Percentiles rank a stretch among this genome's conserved stretches.
These are phyloP conservation scores for Candida morakotiae DNA, from an alignment of 805 yeast species.

Conservation along the genomic window DNA sequence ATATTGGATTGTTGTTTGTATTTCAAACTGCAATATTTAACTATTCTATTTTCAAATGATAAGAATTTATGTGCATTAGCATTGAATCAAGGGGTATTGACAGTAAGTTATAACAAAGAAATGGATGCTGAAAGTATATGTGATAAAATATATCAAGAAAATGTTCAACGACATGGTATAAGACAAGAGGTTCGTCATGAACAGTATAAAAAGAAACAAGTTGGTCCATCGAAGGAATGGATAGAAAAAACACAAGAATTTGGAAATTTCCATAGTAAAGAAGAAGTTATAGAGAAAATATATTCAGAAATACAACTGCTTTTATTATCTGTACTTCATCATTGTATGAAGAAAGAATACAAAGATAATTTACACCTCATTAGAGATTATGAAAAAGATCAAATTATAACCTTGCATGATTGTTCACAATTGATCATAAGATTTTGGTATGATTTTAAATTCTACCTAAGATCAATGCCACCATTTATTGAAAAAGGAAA, in stretches of 20 bases:
- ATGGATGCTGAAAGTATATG: slow-evolving; percentile 46
- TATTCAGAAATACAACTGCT: slow-evolving; percentile 40
- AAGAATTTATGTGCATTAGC: slow-evolving; percentile 80
- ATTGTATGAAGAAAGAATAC: slow-evolving; percentile 49
- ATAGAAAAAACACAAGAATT: slow-evolving; percentile 8
- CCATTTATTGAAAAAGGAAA: slow-evolving; percentile 17
- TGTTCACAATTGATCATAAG: slow-evolving; percentile 40
- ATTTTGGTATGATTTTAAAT: slow-evolving; percentile 55
- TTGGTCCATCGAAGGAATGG: slow-evolving; percentile 12
- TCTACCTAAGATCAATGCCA: slow-evolving; percentile 33
- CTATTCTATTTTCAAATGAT: slow-evolving; percentile 74
- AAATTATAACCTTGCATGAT: slow-evolving; percentile 34
- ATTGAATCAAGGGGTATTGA: slow-evolving; percentile 56
- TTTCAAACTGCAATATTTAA: slow-evolving; percentile 42
- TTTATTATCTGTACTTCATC: slow-evolving; percentile 44
- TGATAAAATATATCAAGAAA: slow-evolving; percentile 34
- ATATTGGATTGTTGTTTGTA: slow-evolving; percentile 81
- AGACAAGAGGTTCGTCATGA: background rate
- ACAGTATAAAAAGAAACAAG: background rate
- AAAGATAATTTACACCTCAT: slow-evolving; percentile 54
- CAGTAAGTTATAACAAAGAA: slow-evolving; percentile 49
- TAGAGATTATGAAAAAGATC: slow-evolving; percentile 39
- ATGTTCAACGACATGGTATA: slow-evolving; percentile 18
- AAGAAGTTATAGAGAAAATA: slow-evolving; percentile 20
- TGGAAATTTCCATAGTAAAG: background rate